Percentiles rank a stretch among this genome's conserved stretches.
phyloP scores from a whole-genome alignment of 202 grass and related monocot genomes.

The Zoysia matrella region DNA sequence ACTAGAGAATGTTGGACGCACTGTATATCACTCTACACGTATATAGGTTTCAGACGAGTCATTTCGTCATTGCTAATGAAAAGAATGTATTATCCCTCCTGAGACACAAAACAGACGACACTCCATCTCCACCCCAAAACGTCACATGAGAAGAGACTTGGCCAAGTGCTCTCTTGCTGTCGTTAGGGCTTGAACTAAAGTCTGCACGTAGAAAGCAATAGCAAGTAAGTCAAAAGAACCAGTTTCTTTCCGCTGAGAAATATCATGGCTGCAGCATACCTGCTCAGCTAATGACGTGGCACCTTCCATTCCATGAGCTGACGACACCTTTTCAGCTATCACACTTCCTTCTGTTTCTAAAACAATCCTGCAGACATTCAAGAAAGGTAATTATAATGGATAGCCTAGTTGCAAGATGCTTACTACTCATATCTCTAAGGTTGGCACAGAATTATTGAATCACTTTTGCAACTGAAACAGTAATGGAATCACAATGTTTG shows the following conservation, averaged over 20 bases:
- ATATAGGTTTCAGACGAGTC: slow-evolving; percentile 17
- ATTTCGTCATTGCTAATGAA: slow-evolving; percentile 9
- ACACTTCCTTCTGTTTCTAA: slow-evolving; percentile 87
- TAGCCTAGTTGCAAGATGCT: slow-evolving; percentile 2
- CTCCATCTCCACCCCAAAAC: not conserved
- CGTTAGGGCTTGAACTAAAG: slow-evolving; percentile 83
- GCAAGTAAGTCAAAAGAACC: slow-evolving; percentile 21
- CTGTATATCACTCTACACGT: slow-evolving; percentile 25
- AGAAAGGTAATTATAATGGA: not conserved
- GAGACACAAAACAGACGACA: slow-evolving; percentile 1
- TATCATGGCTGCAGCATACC: slow-evolving; percentile 41
- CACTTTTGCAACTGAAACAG: slow-evolving; percentile 8
- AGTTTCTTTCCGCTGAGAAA: slow-evolving; percentile 9
- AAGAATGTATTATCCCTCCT: slow-evolving; percentile 18
- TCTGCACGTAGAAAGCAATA: slow-evolving; percentile 56
- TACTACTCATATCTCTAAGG: not conserved
- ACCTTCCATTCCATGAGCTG: slow-evolving; percentile 67
- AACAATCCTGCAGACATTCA: slow-evolving; percentile 69
- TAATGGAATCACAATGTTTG: not conserved
- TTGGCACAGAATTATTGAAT: not conserved
- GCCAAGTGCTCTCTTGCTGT: slow-evolving; percentile 90
- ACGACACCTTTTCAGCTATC: slow-evolving; percentile 79
- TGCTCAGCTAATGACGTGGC: slow-evolving; percentile 80
- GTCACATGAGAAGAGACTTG: slow-evolving; percentile 94
- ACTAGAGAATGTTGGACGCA: slow-evolving; percentile 1